Evolutionary conservation across 1,284 basidiomycete species (phyloP), one percentile per base, ranked within the genome.

Genomic region (Malassezia equina): DNA sequence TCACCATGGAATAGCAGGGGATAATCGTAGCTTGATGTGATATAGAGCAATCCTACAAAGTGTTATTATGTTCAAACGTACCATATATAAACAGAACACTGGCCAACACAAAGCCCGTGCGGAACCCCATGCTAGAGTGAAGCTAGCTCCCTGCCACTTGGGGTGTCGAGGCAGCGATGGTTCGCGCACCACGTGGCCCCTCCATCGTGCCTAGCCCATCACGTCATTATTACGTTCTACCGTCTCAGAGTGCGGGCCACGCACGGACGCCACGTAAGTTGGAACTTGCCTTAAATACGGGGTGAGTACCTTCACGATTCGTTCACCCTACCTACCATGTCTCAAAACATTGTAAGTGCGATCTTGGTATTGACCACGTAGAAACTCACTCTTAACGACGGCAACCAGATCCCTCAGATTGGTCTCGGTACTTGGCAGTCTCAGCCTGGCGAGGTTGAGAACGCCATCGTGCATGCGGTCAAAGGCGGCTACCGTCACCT

Each of bases 351-450:
- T 19, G 47, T 49, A 17, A 8, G 47, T 45, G 3, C 21, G 13
- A 15, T 9, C 19, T 2, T 24, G 25, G 7, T 23, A 15, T 32
- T 47, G 21, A 34, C 45, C 31, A n/a, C 6, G 3, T 42, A 57
- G 57, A 51, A 55, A 27, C 13, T 72, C 43, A 65, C 62, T 4
- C 63, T 72, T 42, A 70, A 69, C 63, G 68, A 70, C 63, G 69
- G 69, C 43, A 66, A 69, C 61, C 61, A 61, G 50, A 71, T 73
- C 56, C 70, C 70, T 11, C 63, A 63, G 52, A 63, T 73, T 66
- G 88, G 88, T 42, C 80, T 88, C 39, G 87, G 87, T 8, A 89
- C 87, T 25, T 90, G 86, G 87, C 79, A 83, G 49, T 84, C 85
- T 23, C 78, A 82, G 69, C 84, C 84, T 15, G 79, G 83, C 24